A percentile compares a stretch with the other conserved stretches of the same genome.
Conservation (phyloP, 371 early-diverging fungal genomes). For the Globomyces sp. region DNA sequence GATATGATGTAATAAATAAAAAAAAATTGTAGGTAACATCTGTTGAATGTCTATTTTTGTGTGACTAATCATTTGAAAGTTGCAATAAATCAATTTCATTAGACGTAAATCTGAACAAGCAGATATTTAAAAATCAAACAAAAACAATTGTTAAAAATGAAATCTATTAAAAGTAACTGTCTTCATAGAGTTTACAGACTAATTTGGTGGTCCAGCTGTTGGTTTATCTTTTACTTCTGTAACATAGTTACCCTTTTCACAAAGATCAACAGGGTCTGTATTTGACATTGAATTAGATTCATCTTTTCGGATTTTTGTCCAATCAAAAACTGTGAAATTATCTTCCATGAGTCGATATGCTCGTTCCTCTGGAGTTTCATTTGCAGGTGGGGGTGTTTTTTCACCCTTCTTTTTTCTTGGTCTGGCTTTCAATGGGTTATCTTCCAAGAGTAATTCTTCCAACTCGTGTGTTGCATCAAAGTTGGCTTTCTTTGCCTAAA, state of each 20-base stretch:
- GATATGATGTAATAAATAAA: no score
- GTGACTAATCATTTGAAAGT: no score
- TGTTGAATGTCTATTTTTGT: no score
- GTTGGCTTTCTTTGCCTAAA: constrained; percentile 45
- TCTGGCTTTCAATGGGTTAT: constrained; percentile 66
- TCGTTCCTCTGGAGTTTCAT: constrained; percentile 21
- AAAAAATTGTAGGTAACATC: no score
- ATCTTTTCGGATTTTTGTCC: constrained; percentile 26
- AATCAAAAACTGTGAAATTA: constrained; percentile 45
- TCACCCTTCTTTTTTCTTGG: constrained; percentile 41
- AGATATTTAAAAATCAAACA: no score
- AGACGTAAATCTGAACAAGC: no score
- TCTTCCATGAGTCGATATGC: constrained; percentile 41
- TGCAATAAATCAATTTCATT: no score
- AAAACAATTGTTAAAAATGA: no score
- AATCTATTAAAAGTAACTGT: no score
- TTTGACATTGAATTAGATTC: background rate
- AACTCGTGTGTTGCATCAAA: constrained; percentile 94
- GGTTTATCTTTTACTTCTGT: constrained; percentile 4
- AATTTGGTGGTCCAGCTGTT: background rate
- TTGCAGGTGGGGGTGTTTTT: constrained; percentile 4
- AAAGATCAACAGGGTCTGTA: constrained; percentile 8
- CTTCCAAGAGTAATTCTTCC: constrained; percentile 87
- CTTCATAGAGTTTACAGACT: no score
- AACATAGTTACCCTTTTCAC: constrained; percentile 4